Evolutionary conservation across 257 asterid genomes (phyloP), one percentile per base, ranked within the genome.

Genomic region (Solanum clarkiae): DNA sequence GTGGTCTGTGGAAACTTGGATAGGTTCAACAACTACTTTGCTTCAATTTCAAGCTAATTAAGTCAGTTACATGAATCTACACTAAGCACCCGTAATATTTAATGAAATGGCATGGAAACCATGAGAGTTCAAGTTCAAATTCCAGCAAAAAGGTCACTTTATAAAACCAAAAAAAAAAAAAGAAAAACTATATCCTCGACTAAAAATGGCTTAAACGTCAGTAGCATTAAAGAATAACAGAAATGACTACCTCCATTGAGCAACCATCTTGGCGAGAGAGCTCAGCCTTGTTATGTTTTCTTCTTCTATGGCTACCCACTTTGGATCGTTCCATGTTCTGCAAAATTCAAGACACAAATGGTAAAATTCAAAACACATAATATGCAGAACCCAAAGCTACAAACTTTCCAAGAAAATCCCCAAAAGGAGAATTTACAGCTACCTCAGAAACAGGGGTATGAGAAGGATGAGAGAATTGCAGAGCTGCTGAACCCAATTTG

Each of bases 371-470:
- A 11, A 36, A 1, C 51, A 70, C 11, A 88, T 18, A 55, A 8
- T 13, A 65, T 85, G 20, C 71, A 84, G 26, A 74, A 26, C 47
- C 51, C 16, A 85, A 62, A 83, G 85, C 26, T 12, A 68, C 79
- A 86, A 68, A 81, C 40, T 1, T 22, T 59, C 84, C 84, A 80
- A 80, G 62, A 24, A 77, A 89, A 81, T 36, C 42, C 42, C 42
- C 42, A 0, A 53, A 53, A 56, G 51, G 20, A 16, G 68, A 87
- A 68, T 88, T 81, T 93, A 92, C 92, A 94, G 95, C 94, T 93
- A 94, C 98, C 99, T 93, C 92, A 88, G 91, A 87, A 87, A 89
- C 92, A 91, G 90, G 93, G 88, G 86, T 84, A 88, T 59, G 91
- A 87, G 89, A 87, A 79, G 92, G 94, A 94, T 93, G 91, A 91